Percentiles rank a stretch among this genome's conserved stretches.
Conservation (phyloP, 352 stramenopile species). For the Phytophthora crassamura region DNA sequence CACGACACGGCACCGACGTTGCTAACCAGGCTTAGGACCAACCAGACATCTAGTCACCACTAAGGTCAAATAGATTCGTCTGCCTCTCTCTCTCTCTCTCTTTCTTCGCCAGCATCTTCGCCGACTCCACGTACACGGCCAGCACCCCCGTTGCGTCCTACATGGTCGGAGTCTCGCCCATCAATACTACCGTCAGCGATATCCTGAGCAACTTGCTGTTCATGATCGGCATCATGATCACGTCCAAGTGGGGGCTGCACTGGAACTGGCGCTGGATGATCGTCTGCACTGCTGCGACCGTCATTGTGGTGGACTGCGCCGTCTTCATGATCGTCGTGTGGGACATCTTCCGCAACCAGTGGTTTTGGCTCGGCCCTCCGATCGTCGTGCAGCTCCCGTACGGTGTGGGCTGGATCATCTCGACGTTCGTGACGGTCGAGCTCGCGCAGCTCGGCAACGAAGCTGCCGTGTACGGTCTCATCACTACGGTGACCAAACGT, state of each 20-base stretch:
- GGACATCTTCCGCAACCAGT: no score
- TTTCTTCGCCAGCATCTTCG: constrained; percentile 47
- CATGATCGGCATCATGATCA: constrained; percentile 43
- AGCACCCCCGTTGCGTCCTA: constrained; percentile 28
- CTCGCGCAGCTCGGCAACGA: constrained; percentile 28
- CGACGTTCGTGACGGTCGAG: constrained; percentile 26
- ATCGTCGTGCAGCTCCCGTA: constrained; percentile 34
- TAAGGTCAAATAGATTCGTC: no score
- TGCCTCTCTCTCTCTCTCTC: no score
- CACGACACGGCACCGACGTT: no score
- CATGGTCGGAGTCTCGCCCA: constrained; percentile 41
- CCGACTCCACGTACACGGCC: constrained; percentile 34
- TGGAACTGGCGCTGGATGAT: constrained; percentile 37
- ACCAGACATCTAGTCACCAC: no score
- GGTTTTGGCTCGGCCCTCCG: no score
- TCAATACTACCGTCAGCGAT: constrained; percentile 37
- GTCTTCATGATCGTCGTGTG: constrained; percentile 27
- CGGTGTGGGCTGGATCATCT: constrained; percentile 31
- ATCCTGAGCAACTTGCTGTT: constrained; percentile 47
- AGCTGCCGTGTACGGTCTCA: constrained; percentile 24
- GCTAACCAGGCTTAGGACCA: no score
- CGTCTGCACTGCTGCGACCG: constrained; percentile 14
- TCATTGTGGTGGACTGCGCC: constrained; percentile 22
- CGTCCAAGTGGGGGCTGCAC: constrained; percentile 37
- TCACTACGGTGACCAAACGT: constrained; percentile 29